phyloP scores from a whole-genome alignment of 2,329 filamentous ascomycete species.

The Talaromyces sp. region DNA sequence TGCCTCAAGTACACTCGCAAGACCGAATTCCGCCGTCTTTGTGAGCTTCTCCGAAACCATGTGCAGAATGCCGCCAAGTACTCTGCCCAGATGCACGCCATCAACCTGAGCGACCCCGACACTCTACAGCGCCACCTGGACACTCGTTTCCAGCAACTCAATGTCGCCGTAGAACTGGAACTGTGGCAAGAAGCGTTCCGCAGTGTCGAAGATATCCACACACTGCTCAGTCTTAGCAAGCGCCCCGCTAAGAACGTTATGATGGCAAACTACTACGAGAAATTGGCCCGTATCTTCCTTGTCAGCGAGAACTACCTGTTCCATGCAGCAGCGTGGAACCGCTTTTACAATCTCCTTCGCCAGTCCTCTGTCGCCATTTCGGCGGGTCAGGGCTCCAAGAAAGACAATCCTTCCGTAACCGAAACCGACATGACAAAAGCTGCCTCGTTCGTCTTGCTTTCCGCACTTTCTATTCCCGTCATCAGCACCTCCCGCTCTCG shows the following conservation, averaged over 20 bases:
- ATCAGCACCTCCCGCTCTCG: constrained; percentile 97
- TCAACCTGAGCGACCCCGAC: constrained; percentile 96
- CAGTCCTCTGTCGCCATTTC: constrained; percentile 80
- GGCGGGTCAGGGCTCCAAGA: constrained; percentile 80
- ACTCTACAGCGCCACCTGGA: constrained; percentile 95
- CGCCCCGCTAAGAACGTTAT: constrained; percentile 96
- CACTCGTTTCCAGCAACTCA: constrained; percentile 96
- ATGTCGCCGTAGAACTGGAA: constrained; percentile 95
- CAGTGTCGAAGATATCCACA: constrained; percentile 98
- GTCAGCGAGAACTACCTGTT: constrained; percentile 99
- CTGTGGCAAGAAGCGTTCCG: constrained; percentile 99
- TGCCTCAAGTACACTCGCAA: constrained; percentile 97
- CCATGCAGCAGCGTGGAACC: constrained; percentile 94
- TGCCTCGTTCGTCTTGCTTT: constrained; percentile 90
- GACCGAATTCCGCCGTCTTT: constrained; percentile 97
- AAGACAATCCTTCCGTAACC: constrained; percentile 83
- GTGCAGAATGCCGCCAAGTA: constrained; percentile 99
- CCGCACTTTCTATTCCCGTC: constrained; percentile 94
- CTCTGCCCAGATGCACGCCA: constrained; percentile 97
- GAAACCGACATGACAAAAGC: constrained; percentile 90
- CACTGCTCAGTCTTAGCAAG: constrained; percentile 94
- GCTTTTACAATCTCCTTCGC: constrained; percentile 94
- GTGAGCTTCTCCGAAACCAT: constrained; percentile 96
- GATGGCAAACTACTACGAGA: constrained; percentile 99
- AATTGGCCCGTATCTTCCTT: constrained; percentile 95